Base-by-base conservation (phyloP, 805 yeast species). In the Pichia phayaonensis region DNA sequence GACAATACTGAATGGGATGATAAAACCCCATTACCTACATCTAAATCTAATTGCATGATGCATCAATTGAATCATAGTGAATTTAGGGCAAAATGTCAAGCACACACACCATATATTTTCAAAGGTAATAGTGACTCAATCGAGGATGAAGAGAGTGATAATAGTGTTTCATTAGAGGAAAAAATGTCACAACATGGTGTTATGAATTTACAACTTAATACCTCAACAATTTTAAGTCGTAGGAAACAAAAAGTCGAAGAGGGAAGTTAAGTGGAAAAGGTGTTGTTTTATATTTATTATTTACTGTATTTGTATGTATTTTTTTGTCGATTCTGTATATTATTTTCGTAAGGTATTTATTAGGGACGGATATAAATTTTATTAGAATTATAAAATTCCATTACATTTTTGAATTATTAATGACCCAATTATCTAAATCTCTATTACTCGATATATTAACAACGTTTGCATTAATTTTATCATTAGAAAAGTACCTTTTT, bases 181-280 rank as follows among this genome's bases (percentile, higher is more conserved):
- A 45, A 39, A 23, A 34, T 54, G 43, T 38, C 27, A 23, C 36
- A 43, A 21, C 53, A 52, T 38, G 42, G 47, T 15, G 41, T 46
- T 4, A 54, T 84, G 56, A 84, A 84, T 48, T 70, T 84, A 52
- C 80, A 77, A 53, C 64, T 84, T 59, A 80, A 80, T 50, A 84
- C 83, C 21, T 80, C 87, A 42, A 83, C 84, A 31, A 65, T 84
- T 53, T 66, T 84, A 39, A 76, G 80, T 44, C 70, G 89, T 49
- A 69, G 89, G 45, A 73, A 72, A 53, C 52, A 56, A 20, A 52
- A 50, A 27, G 18, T 23, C n/a, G 23, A 23, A 36, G 22, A 26
- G 20, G 24, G 29, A 31, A 41, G 43, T 41, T 24, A 8, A 15
- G 8, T 16, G 18, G 13, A 13, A 8, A 22, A 40, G 22, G 11